These are phyloP conservation scores for Vaccinium myrtillus DNA, from an alignment of 148 eudicot species.

Conservation along the genomic window DNA sequence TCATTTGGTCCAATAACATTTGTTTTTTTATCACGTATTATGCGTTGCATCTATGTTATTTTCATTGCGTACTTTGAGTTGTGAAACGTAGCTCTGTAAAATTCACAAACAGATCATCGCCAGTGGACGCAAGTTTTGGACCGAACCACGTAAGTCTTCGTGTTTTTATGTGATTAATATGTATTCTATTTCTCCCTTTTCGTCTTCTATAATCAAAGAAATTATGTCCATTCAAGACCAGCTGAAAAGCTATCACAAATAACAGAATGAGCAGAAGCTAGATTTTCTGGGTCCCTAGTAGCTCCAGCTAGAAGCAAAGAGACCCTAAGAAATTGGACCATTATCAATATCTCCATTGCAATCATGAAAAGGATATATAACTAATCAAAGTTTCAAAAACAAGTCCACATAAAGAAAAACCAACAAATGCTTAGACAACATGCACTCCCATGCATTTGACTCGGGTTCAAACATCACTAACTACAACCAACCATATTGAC, in stretches of 20 bases:
- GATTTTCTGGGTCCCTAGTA: not conserved
- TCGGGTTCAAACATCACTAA: no score
- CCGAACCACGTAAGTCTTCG: not conserved
- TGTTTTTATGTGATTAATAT: not conserved
- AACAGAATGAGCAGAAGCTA: not conserved
- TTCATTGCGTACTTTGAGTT: not conserved
- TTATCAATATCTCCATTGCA: not conserved
- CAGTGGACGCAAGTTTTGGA: not conserved
- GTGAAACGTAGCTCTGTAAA: not conserved
- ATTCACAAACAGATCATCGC: not conserved
- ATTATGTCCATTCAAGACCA: not conserved
- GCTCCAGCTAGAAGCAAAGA: not conserved
- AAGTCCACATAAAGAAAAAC: not conserved
- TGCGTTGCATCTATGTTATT: not conserved
- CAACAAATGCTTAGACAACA: not conserved
- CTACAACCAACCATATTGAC: no score
- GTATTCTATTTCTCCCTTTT: not conserved
- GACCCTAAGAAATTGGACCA: not conserved
- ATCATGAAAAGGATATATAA: slow-evolving; percentile 15
- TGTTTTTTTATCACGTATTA: not conserved
- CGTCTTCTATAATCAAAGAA: not conserved
- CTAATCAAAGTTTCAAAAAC: not conserved
- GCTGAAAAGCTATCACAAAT: not conserved
- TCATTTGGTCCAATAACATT: not conserved
- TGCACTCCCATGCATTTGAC: no score